Base-by-base conservation (phyloP, 495 filamentous ascomycete genomes). In the Aspergillus diversus region DNA sequence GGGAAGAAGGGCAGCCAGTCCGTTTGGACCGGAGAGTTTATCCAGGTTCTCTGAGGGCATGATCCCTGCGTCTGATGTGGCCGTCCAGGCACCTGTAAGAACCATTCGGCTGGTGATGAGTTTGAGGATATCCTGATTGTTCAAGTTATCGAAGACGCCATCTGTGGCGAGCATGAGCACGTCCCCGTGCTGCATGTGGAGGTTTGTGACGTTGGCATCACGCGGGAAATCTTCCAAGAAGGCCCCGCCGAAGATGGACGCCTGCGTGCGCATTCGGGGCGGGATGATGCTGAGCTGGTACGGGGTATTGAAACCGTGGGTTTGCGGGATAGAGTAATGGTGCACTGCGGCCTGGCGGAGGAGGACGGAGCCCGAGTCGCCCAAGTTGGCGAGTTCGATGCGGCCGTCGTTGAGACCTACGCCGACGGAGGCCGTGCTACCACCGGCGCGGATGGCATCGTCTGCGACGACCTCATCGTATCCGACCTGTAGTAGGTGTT, bases 61-160 rank as follows among this genome's bases (percentile, higher is more conserved):
- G 35, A 92, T 81, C 16, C 85, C 80, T 0, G 79, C 75, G 5
- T 83, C 82, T 4, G 77, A 66, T 0, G 67, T 80, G 65, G 80
- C 80, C n/a, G 71, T 74, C 93, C 93, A 98, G 1, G 91, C 95
- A 7, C 88, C 88, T 17, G 80, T 78, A 31, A 76, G 75, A 7
- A 84, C 73, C 93, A 98, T 97, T 7, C 87, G 77, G 35, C 83
- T 80, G 54, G 89, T 93, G 33, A 92, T 86, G 58, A 95, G 84
- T 54, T 87, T 85, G 15, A 99, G 83, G 32, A 95, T 87, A 64
- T 98, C 91, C 69, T 93, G 88, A 65, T 91, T 87, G 65, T 89
- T 92, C n/a, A 99, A 81, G 68, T 99, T 99, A 73, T 99, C 95
- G 87, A 93, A 97, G 5, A 98, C 91, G 5, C 95, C 95, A 70